Conservation (phyloP, 2,329 filamentous ascomycete species). For the Epichloe elymi region DNA sequence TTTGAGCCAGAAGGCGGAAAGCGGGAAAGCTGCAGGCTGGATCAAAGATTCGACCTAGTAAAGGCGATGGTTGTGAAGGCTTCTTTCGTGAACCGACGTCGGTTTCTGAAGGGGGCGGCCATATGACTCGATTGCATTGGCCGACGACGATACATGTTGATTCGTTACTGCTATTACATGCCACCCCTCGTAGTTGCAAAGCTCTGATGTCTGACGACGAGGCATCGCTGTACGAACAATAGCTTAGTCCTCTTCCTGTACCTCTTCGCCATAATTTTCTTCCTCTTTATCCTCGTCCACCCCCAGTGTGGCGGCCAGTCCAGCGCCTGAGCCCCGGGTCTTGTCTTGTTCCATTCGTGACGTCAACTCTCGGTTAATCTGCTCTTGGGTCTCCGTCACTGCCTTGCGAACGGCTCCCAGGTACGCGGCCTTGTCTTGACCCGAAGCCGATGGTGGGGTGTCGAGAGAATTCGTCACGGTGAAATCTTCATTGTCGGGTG, state of each 20-base stretch:
- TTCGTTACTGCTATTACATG: constrained; percentile 13
- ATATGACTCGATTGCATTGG: neutral
- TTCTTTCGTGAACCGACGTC: neutral
- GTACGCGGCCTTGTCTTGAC: constrained; percentile 42
- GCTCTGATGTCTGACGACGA: neutral
- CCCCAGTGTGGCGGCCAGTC: constrained; percentile 8
- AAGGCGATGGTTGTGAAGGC: constrained; percentile 1
- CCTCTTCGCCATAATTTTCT: constrained; percentile 77
- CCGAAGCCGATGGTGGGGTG: constrained; percentile 20
- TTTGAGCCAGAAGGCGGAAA: constrained; percentile 23
- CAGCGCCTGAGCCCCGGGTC: constrained; percentile 25
- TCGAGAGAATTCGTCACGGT: constrained; percentile 24
- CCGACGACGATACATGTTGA: neutral
- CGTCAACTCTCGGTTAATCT: constrained; percentile 60
- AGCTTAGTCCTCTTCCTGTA: constrained; percentile 47
- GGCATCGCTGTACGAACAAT: neutral
- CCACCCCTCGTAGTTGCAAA: constrained; percentile 6
- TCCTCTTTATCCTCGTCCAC: constrained; percentile 49
- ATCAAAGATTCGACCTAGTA: constrained; percentile 19
- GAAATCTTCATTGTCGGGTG: constrained; percentile 36
- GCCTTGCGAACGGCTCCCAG: constrained; percentile 45
- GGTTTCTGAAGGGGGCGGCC: neutral
- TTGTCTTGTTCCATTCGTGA: constrained; percentile 64
- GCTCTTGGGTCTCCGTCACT: constrained; percentile 45
- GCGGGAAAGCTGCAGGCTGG: constrained; percentile 21